phyloP scores from a whole-genome alignment of 1,284 basidiomycete species.

The Marasmius sp. region DNA sequence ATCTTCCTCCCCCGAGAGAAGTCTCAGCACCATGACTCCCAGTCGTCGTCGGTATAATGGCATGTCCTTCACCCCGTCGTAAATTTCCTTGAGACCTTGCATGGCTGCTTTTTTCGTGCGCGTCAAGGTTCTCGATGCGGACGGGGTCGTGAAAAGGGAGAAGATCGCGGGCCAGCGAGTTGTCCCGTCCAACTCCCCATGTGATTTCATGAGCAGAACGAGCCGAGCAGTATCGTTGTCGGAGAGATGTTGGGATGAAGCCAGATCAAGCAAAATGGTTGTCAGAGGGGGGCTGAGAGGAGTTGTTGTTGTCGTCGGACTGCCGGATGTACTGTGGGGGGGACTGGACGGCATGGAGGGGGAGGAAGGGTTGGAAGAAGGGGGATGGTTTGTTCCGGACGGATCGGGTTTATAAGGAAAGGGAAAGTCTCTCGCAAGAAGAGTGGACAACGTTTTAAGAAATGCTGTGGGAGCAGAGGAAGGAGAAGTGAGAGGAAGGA shows the following conservation, averaged over 20 bases:
- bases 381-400: not conserved
- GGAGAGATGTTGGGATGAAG: constrained; percentile 46
- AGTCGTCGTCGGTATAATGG: not conserved
- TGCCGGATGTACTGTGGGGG: not conserved
- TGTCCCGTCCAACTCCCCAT: constrained; percentile 60
- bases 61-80: constrained; percentile 60
- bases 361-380: not conserved
- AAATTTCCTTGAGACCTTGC: constrained; percentile 53
- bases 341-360: not conserved
- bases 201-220: constrained; percentile 57
- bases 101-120: constrained; percentile 57
- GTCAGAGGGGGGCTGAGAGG: not conserved
- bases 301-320: not conserved
- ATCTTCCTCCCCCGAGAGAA: not conserved
- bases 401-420: not conserved
- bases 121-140: constrained; percentile 40
- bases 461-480: constrained; percentile 54
- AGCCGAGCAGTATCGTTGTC: constrained; percentile 52
- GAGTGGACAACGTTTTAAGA: constrained; percentile 54
- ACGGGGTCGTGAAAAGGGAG: not conserved
- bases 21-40: not conserved
- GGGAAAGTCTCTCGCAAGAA: constrained; percentile 56
- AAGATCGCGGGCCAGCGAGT: constrained; percentile 41
- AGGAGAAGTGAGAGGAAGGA: constrained; percentile 53
- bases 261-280: not conserved